Evolutionary conservation across 768 basidiomycete species (phyloP).

Genomic region (Agaricus subrufescens): DNA sequence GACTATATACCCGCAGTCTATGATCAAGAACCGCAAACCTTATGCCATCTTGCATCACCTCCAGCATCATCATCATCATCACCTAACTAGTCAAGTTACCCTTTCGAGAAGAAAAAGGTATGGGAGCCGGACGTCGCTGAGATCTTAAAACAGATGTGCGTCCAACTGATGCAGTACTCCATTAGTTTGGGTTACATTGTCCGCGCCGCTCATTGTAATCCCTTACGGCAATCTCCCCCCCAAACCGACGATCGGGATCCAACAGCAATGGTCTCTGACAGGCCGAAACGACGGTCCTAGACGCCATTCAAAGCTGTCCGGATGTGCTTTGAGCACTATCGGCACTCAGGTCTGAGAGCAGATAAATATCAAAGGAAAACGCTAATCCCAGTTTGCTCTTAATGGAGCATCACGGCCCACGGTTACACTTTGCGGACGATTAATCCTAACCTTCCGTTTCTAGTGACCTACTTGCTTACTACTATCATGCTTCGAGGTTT

Average conservation of each 20-base stretch:
- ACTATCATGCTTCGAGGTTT: no score
- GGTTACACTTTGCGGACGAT: no score
- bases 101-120: not conserved
- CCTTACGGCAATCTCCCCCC: not conserved
- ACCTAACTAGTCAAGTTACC: not conserved
- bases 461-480: no score
- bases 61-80: not conserved
- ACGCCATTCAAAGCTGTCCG: not conserved
- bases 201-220: not conserved
- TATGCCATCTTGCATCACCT: not conserved
- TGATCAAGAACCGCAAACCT: not conserved
- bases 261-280: not conserved
- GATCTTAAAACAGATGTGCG: not conserved
- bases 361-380: not conserved
- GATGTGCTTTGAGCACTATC: not conserved
- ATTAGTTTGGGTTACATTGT: not conserved
- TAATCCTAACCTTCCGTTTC: no score
- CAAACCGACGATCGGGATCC: not conserved
- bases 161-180: not conserved
- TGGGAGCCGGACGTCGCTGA: not conserved
- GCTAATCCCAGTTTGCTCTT: not conserved
- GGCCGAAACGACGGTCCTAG: not conserved
- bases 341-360: slow-evolving; percentile 3
- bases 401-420: no score
- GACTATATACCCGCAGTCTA: not conserved